Evolutionary conservation across 371 early-diverging fungal genomes (phyloP).

Genomic region (Syncephalastrum racemosum): DNA sequence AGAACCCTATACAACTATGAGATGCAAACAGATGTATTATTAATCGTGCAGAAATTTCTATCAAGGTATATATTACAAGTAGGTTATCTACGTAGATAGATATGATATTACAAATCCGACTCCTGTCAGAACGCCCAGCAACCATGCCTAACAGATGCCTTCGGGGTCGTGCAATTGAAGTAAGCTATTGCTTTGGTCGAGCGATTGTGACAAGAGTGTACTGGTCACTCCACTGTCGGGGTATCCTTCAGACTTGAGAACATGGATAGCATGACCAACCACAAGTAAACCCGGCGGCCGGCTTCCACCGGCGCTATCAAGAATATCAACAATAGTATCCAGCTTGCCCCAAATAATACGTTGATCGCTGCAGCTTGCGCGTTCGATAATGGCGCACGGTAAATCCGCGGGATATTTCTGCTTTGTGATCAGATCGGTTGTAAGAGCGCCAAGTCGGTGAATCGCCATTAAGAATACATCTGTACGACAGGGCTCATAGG

Average conservation of each 20-base stretch:
- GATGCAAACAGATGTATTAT: too few relatives aligned
- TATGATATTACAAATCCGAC: too few relatives aligned
- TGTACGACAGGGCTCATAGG: slow-evolving; percentile 66
- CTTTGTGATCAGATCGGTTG: slow-evolving; percentile 50
- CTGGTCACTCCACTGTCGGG: slow-evolving; percentile 34
- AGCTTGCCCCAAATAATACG: slow-evolving; percentile 63
- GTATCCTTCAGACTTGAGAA: slow-evolving; percentile 37
- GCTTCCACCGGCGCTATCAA: slow-evolving; percentile 67
- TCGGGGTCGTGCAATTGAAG: slow-evolving; percentile 48
- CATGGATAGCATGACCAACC: slow-evolving; percentile 60
- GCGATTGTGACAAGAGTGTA: slow-evolving; percentile 18
- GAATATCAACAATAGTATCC: slow-evolving; percentile 54
- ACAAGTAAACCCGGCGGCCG: slow-evolving; percentile 78
- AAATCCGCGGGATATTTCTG: slow-evolving; percentile 62
- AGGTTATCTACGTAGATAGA: too few relatives aligned
- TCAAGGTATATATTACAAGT: too few relatives aligned
- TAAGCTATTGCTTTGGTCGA: slow-evolving; percentile 14
- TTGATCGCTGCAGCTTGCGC: slow-evolving; percentile 74
- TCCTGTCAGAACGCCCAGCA: too few relatives aligned
- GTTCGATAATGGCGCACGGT: slow-evolving; percentile 76
- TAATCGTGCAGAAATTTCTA: too few relatives aligned
- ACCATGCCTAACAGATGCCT: slow-evolving; percentile 34
- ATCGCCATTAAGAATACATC: slow-evolving; percentile 90
- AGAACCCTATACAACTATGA: too few relatives aligned
- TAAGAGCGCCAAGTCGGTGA: slow-evolving; percentile 64